These are phyloP conservation scores for Sanghuangporus sanghuang DNA, from an alignment of 1,284 basidiomycete genomes.

Conservation along the genomic window DNA sequence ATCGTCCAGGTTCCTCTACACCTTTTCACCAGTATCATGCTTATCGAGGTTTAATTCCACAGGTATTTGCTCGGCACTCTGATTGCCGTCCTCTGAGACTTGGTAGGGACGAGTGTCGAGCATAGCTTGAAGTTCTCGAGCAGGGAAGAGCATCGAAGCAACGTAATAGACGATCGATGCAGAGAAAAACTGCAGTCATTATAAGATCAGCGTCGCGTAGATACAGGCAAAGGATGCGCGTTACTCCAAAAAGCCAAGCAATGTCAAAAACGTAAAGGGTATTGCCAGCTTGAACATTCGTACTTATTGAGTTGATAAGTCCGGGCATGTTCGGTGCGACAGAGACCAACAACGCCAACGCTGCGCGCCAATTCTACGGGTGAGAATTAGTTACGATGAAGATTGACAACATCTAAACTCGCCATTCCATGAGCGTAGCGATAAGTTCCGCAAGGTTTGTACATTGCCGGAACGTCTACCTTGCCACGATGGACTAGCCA, in stretches of 20 bases:
- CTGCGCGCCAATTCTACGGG: conserved; percentile 67
- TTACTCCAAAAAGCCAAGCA: conserved; percentile 67
- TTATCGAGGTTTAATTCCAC: conserved; percentile 3
- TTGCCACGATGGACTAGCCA: conserved; percentile 59
- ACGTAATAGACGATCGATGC: conserved; percentile 42
- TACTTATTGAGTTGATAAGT: conserved; percentile 60
- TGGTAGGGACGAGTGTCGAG: conserved; percentile 39
- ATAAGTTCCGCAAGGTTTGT: conserved; percentile 60
- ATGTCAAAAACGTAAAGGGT: conserved; percentile 54
- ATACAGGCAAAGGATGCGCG: conserved; percentile 21
- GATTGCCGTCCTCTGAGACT: neutral
- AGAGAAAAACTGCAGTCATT: conserved; percentile 32
- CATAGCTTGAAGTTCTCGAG: conserved; percentile 44
- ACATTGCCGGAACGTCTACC: conserved; percentile 69
- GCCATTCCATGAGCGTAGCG: conserved; percentile 61
- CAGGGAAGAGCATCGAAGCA: conserved; percentile 52
- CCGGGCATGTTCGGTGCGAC: conserved; percentile 66
- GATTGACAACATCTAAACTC: conserved; percentile 22
- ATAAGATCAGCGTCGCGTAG: neutral
- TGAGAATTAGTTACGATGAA: too few species aligned
- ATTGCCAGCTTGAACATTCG: conserved; percentile 48
- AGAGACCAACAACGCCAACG: conserved; percentile 54
- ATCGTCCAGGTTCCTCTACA: neutral
- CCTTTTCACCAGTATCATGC: neutral
- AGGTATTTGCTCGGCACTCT: conserved; percentile 3